Conservation (phyloP, 169 alveolate species). For the Cryptosporidium felis region DNA sequence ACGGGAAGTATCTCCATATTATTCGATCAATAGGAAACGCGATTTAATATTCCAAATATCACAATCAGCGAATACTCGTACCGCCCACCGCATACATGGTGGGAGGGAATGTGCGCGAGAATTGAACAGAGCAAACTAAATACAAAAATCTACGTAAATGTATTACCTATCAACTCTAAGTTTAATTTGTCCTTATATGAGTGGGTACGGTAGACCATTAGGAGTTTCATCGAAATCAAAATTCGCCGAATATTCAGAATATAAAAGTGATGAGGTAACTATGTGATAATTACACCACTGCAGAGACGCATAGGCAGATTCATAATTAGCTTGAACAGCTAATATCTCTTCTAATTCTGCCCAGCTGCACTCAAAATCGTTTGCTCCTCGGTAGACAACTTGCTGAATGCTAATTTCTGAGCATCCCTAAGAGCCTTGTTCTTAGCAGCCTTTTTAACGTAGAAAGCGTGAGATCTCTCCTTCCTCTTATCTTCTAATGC, state of each 20-base stretch:
- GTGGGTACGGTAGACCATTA: neutral
- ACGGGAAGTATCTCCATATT: neutral
- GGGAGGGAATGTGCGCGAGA: slow-evolving; percentile 4
- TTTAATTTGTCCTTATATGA: neutral
- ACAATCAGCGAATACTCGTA: neutral
- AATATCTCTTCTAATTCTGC: slow-evolving; percentile 12
- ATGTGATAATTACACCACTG: neutral
- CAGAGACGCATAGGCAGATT: neutral
- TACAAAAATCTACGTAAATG: neutral
- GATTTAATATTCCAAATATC: neutral
- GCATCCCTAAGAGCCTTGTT: slow-evolving; percentile 62
- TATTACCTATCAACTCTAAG: slow-evolving; percentile 18
- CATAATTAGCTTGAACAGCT: too few species aligned
- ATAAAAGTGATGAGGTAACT: slow-evolving; percentile 2
- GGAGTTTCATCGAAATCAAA: neutral
- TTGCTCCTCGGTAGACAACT: slow-evolving; percentile 46
- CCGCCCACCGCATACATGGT: slow-evolving; percentile 28
- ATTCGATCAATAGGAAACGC: neutral
- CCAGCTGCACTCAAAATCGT: slow-evolving; percentile 35
- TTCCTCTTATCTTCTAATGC: slow-evolving; percentile 91
- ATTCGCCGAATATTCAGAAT: neutral
- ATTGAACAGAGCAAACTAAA: neutral
- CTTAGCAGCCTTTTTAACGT: slow-evolving; percentile 80
- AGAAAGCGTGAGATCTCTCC: slow-evolving; percentile 84
- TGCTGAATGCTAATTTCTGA: slow-evolving; percentile 16